A percentile compares a stretch with the other conserved stretches of the same genome.
Evolutionary conservation across 495 filamentous ascomycete species (phyloP).

Genomic region (Penicillium diatomitis): DNA sequence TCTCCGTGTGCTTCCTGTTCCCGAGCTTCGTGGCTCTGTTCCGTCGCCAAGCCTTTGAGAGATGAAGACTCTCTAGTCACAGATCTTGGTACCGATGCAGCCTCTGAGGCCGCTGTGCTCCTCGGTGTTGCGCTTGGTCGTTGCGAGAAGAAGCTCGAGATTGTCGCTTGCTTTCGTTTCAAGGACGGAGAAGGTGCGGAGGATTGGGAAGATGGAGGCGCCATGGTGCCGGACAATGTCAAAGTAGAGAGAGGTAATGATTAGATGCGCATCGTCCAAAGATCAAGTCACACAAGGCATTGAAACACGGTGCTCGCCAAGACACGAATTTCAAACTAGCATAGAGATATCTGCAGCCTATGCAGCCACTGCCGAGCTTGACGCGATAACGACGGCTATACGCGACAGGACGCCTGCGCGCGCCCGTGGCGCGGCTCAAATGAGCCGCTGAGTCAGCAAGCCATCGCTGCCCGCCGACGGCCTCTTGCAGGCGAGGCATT

Average conservation of each 20-base stretch:
- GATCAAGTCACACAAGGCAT: not conserved
- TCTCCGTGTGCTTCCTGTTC: conserved; percentile 19
- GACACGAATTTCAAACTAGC: too few species aligned
- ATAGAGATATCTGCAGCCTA: too few species aligned
- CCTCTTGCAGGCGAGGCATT: not conserved
- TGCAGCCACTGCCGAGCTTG: conserved; percentile 5
- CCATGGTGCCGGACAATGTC: conserved; percentile 12
- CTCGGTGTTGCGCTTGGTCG: conserved; percentile 34
- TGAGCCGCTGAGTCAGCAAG: conserved; percentile 15
- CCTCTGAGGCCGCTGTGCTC: conserved; percentile 4
- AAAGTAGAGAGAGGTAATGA: not conserved
- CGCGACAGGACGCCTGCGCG: too few species aligned
- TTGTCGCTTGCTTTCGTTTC: conserved; percentile 63
- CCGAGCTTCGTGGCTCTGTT: conserved; percentile 4
- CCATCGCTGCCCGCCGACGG: not conserved
- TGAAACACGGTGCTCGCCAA: too few species aligned
- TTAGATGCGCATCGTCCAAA: not conserved
- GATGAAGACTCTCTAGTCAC: too few species aligned
- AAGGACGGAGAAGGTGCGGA: conserved; percentile 30
- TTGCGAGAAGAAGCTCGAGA: conserved; percentile 79
- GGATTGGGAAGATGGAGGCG: conserved; percentile 31
- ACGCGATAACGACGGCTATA: conserved; percentile 6
- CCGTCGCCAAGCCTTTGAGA: not conserved
- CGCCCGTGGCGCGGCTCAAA: conserved; percentile 13
- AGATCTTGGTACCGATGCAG: not conserved